Base-by-base conservation (phyloP, 306 rosid genomes). In the Rosa persica region DNA sequence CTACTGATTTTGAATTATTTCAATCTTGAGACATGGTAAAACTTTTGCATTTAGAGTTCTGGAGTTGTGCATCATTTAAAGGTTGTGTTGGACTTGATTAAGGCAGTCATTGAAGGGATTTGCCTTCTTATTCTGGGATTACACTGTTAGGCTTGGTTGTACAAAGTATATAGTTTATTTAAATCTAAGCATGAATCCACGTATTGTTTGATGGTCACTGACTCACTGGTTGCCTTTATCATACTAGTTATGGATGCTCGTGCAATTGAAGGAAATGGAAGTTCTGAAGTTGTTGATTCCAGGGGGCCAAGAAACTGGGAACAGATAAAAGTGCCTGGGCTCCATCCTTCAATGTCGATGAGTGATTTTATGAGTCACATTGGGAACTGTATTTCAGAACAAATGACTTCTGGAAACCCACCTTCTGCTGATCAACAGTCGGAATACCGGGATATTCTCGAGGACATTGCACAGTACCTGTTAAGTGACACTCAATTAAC, bases 311-410 rank as follows among this genome's bases (percentile, higher is more conserved):
- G 79, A 81, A 87, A 83, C 77, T 88, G 87, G 90, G 92, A 88
- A 74, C 89, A 88, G 81, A 85, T 91, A 66, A 88, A 87, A 79
- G 73, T 91, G n/a, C 85, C 91, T 51, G 98, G 96, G 76, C 76
- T 93, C 48, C 89, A 76, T 67, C 86, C 90, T 20, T 91, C 98
- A 20, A 93, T 93, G 89, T 91, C 94, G 12, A 77, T 88, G 91
- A 88, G 91, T 15, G 92, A 93, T 87, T 84, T 91, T 39, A 76
- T 91, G 87, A 88, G 75, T 81, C 97, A 91, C 75, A 86, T 93
- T 74, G 98, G 84, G 46, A 88, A 84, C 48, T 88, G 94, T 79
- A 80, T 93, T 75, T 87, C 94, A 1, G 96, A 93, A 71, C 93
- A 93, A 85, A 81, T 91, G 73, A 86, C 89, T 16, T 84, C 91